Base-by-base conservation (phyloP, 176 grass and related monocot species). In the Tuctoria greenei region DNA sequence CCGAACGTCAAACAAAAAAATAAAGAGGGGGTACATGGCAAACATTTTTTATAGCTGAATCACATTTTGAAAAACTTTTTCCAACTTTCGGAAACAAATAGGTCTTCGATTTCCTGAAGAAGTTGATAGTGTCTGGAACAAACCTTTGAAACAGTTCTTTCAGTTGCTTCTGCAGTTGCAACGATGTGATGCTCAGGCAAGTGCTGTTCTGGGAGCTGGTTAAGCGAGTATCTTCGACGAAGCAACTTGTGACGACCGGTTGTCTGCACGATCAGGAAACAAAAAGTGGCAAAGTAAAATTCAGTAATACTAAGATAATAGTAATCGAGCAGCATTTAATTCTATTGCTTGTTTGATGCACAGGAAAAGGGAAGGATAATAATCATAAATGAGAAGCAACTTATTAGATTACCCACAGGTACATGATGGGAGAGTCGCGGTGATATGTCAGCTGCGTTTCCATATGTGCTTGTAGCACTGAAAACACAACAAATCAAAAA, bases 341-440 rank as follows among this genome's bases (percentile, higher is more conserved):
- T 27, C 31, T 3, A 3, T 61, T 78, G 20, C 10, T 24, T 23
- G 55, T 46, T 23, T 40, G 79, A 77, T 42, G 16, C 66, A 76
- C 4, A 66, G 17, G 76, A 23, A 10, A 45, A 31, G 31, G 31
- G 2, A 1, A 3, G 38, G 28, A 58, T 2, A 27, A n/a, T 10
- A 64, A 47, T 38, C 39, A 6, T 35, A 64, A 26, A 44, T 56
- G n/a, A 39, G 4, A 66, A 65, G 64, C 26, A 54, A 66, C 61
- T 64, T 82, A 75, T 64, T 82, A 75, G 83, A 79, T 87, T 85
- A 75, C 91, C 88, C 88, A 93, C 91, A 85, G 91, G 81, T 85
- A 72, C 82, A 51, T 85, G 54, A 76, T 87, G 72, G 15, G 91
- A 90, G 27, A 85, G 66, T 67, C 84, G 81, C 1, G 91, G 81